Conservation (phyloP, 2,329 filamentous ascomycete species). For the Elsinoe australis region DNA sequence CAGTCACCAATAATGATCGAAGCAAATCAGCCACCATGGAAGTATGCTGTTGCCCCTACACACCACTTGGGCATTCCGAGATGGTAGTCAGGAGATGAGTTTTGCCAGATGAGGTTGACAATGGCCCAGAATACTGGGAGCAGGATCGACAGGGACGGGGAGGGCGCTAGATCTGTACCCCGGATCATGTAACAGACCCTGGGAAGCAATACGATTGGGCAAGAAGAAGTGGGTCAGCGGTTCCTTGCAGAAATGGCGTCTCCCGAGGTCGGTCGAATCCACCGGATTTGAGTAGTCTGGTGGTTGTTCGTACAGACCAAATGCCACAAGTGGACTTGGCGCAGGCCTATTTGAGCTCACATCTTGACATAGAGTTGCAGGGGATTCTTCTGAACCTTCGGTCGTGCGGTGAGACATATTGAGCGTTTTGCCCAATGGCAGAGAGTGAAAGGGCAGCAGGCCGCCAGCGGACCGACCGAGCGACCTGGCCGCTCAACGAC, state of each 20-base stretch:
- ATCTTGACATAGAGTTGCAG: too few relatives aligned
- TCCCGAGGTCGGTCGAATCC: too few relatives aligned
- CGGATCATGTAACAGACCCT: not conserved
- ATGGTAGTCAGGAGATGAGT: conserved; percentile 9
- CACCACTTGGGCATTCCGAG: too few relatives aligned
- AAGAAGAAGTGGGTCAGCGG: not conserved
- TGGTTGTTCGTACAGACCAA: too few relatives aligned
- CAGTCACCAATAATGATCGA: not conserved
- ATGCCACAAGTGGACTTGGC: too few relatives aligned
- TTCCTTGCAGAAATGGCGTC: not conserved
- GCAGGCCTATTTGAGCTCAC: too few relatives aligned
- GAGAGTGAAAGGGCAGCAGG: not conserved
- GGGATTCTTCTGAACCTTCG: too few relatives aligned
- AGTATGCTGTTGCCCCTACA: too few relatives aligned
- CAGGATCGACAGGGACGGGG: conserved; percentile 9
- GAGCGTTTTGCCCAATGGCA: conserved; percentile 3
- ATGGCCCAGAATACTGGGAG: not conserved
- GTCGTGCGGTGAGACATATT: conserved; percentile 4
- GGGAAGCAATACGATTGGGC: too few relatives aligned
- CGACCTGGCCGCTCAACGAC: not conserved
- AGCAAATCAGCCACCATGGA: not conserved
- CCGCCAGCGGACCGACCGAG: too few relatives aligned
- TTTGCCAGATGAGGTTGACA: conserved; percentile 9
- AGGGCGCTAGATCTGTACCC: conserved; percentile 6
- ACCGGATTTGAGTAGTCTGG: too few relatives aligned